A percentile compares a stretch with the other conserved stretches of the same genome.
phyloP scores from a whole-genome alignment of 495 filamentous ascomycete genomes.

The Cryomyces minteri region DNA sequence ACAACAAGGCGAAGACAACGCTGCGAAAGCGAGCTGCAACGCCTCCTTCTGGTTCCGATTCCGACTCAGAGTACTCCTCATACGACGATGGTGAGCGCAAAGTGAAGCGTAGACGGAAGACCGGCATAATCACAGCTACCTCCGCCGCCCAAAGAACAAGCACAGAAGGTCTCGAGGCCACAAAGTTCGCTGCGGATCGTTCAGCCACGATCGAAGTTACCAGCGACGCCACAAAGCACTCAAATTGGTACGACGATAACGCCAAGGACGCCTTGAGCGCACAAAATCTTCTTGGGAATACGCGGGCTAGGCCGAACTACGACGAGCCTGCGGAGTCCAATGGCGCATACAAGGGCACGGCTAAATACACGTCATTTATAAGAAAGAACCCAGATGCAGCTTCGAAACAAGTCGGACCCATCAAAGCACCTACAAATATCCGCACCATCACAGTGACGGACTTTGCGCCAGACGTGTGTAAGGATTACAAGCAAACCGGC shows the following conservation, averaged over 20 bases:
- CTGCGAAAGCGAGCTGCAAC: slow-evolving; percentile 71
- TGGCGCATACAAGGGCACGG: slow-evolving; percentile 60
- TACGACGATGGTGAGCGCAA: slow-evolving; percentile 55
- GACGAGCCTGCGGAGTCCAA: slow-evolving; percentile 20
- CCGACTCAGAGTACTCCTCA: slow-evolving; percentile 39
- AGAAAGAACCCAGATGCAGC: slow-evolving; percentile 71
- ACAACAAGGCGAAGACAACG: slow-evolving; percentile 53
- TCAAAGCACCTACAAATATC: slow-evolving; percentile 80
- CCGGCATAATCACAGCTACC: slow-evolving; percentile 35
- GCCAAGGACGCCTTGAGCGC: slow-evolving; percentile 27
- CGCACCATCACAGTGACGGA: slow-evolving; percentile 81
- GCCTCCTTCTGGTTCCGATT: slow-evolving; percentile 45
- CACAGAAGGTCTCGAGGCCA: slow-evolving; percentile 26
- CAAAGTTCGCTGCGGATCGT: slow-evolving; percentile 41
- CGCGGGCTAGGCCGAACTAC: slow-evolving; percentile 20
- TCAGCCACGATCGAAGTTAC: slow-evolving; percentile 37
- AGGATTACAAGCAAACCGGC: slow-evolving; percentile 84
- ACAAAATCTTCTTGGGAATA: slow-evolving; percentile 47
- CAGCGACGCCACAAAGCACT: slow-evolving; percentile 83
- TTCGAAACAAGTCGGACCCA: slow-evolving; percentile 52
- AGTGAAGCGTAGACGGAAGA: slow-evolving; percentile 65
- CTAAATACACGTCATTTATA: slow-evolving; percentile 55
- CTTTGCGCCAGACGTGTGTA: slow-evolving; percentile 87
- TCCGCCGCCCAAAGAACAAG: slow-evolving; percentile 26
- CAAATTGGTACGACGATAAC: slow-evolving; percentile 78